phyloP scores from a whole-genome alignment of 2,329 filamentous ascomycete genomes.

The Sclerotinia trifoliorum region DNA sequence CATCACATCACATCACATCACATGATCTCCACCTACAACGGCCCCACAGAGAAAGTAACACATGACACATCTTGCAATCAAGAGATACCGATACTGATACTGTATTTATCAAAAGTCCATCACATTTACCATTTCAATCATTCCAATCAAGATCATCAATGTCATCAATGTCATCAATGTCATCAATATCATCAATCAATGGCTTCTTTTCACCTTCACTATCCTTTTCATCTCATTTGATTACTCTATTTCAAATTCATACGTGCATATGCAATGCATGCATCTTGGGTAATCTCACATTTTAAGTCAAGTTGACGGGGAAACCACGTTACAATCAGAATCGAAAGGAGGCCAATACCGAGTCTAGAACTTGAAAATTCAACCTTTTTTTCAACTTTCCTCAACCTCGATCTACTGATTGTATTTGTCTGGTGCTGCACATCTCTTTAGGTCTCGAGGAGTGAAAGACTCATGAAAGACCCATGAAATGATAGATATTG shows the following conservation, averaged over 20 bases:
- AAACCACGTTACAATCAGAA: slow-evolving; percentile 15
- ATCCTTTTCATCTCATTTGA: background rate
- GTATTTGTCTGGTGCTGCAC: too few relatives aligned
- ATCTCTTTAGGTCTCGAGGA: background rate
- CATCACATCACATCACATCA: too few relatives aligned
- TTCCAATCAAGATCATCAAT: background rate
- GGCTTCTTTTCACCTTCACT: background rate
- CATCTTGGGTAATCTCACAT: slow-evolving; percentile 1
- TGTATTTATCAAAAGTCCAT: too few relatives aligned
- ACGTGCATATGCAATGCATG: background rate
- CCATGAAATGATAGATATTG: background rate
- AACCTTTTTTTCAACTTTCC: background rate
- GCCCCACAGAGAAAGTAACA: too few relatives aligned
- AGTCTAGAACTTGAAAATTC: background rate
- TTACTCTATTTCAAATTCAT: background rate
- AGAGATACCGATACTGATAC: too few relatives aligned
- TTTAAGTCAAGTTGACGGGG: slow-evolving; percentile 5
- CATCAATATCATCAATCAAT: background rate
- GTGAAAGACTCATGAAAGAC: background rate
- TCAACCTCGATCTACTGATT: background rate
- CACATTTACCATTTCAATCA: background rate
- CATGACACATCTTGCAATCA: too few relatives aligned
- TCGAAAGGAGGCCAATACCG: too few relatives aligned
- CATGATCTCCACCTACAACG: too few relatives aligned
- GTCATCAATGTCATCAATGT: background rate